A percentile compares a stretch with the other conserved stretches of the same genome.
These are phyloP conservation scores for Mycosarcoma maydis DNA, from an alignment of 1,284 basidiomycete genomes.

Conservation along the genomic window DNA sequence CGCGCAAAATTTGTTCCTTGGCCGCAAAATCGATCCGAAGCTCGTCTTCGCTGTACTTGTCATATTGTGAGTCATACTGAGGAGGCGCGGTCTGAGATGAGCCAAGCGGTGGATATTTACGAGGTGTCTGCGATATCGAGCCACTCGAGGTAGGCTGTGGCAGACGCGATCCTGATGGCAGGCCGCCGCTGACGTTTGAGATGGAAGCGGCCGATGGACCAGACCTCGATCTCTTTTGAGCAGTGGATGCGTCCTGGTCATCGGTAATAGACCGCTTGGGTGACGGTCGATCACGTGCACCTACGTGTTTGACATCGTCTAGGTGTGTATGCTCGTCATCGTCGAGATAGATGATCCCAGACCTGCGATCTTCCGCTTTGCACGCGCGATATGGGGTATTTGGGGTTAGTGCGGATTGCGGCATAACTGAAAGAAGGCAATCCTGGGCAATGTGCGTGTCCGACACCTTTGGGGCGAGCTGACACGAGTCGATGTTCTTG, in stretches of 20 bases:
- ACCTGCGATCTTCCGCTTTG: constrained; percentile 6
- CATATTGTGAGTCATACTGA: background rate
- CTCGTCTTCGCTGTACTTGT: constrained; percentile 6
- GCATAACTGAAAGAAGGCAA: constrained; percentile 1
- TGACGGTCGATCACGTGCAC: constrained; percentile 2
- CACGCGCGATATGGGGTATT: constrained; percentile 6
- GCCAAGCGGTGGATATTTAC: no score
- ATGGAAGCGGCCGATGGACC: background rate
- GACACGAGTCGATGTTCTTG: no score
- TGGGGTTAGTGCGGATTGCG: background rate
- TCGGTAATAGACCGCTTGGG: constrained; percentile 12
- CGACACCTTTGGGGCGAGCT: no score
- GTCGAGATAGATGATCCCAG: constrained; percentile 21
- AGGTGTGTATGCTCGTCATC: constrained; percentile 12
- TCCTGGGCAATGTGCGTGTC: no score
- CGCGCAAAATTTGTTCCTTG: background rate
- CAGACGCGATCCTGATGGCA: constrained; percentile 1
- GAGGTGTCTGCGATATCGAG: background rate
- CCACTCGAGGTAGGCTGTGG: constrained; percentile 20
- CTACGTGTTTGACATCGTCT: constrained; percentile 6
- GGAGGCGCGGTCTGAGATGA: background rate
- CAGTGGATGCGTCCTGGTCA: background rate
- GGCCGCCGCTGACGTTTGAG: background rate
- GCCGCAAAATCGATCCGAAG: background rate
- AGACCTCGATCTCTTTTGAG: constrained; percentile 8